Evolutionary conservation across 139 green algal species (phyloP).

Genomic region (Micromonas pusilla): DNA sequence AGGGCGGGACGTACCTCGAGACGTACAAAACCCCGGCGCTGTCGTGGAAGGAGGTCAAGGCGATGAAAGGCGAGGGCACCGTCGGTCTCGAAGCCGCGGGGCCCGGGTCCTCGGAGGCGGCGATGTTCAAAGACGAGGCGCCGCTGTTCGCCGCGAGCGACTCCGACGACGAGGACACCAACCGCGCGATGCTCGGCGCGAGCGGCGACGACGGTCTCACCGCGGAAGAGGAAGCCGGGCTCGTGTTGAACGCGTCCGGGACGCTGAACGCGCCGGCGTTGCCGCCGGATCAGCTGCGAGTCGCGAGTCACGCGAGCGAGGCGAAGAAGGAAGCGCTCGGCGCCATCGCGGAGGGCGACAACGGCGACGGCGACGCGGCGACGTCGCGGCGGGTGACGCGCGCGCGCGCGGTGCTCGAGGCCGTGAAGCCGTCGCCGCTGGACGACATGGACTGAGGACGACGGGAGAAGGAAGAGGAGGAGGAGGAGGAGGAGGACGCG

Average conservation of each 20-base stretch:
- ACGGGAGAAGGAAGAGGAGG: too few species aligned
- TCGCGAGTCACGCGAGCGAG: not conserved
- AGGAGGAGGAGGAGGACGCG: not conserved
- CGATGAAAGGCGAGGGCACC: slow-evolving; percentile 28
- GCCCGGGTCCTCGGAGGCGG: too few species aligned
- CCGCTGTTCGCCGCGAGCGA: not conserved
- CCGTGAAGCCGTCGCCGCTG: too few species aligned
- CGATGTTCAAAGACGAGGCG: not conserved
- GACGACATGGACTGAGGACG: not conserved
- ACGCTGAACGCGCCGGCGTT: too few species aligned
- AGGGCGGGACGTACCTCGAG: slow-evolving; percentile 36
- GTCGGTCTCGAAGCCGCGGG: slow-evolving; percentile 4
- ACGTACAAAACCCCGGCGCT: slow-evolving; percentile 41
- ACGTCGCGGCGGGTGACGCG: not conserved
- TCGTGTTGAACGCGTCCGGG: not conserved
- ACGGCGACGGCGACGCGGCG: not conserved
- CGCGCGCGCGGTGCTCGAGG: too few species aligned
- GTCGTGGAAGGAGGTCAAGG: slow-evolving; percentile 53
- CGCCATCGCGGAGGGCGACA: not conserved
- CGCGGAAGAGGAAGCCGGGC: not conserved
- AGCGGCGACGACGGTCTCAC: slow-evolving; percentile 34
- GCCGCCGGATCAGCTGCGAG: not conserved
- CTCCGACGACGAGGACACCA: slow-evolving; percentile 24
- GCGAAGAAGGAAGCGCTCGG: too few species aligned
- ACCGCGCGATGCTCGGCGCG: slow-evolving; percentile 29